phyloP scores from a whole-genome alignment of 306 rosid species.

The Castanea crenata region DNA sequence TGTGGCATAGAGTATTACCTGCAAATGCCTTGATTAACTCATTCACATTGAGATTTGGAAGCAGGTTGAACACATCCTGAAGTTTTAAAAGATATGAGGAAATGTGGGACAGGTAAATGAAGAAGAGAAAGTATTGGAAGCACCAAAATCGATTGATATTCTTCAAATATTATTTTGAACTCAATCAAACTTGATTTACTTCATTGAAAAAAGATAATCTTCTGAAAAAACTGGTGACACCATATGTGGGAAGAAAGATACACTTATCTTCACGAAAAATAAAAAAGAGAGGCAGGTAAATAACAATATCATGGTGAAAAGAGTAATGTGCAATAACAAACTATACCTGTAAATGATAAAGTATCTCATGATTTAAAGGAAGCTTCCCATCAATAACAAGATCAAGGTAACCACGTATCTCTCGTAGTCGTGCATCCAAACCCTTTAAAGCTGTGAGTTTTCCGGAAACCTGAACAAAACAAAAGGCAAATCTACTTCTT shows the following conservation, averaged over 20 bases:
- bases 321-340: neutral
- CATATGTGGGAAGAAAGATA: no score
- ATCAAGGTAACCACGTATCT: constrained; percentile 81
- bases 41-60: constrained; percentile 54
- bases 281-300: neutral
- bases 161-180: neutral
- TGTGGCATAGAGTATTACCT: constrained; percentile 23
- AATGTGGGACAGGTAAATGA: neutral
- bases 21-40: constrained; percentile 58
- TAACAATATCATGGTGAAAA: neutral
- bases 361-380: constrained; percentile 86
- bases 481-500: constrained; percentile 14
- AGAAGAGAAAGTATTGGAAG: neutral
- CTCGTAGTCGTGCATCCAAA: constrained; percentile 74
- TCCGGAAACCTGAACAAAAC: constrained; percentile 59
- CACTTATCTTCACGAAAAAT: no score
- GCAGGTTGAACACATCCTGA: constrained; percentile 63
- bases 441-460: constrained; percentile 90
- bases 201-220: no score
- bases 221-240: no score
- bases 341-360: constrained; percentile 79
- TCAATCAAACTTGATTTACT: no score
- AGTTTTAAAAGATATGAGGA: neutral
- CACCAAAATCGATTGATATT: neutral
- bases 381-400: constrained; percentile 75